Conservation (phyloP, 345 rosid genomes). For the Boechera retrofracta region DNA sequence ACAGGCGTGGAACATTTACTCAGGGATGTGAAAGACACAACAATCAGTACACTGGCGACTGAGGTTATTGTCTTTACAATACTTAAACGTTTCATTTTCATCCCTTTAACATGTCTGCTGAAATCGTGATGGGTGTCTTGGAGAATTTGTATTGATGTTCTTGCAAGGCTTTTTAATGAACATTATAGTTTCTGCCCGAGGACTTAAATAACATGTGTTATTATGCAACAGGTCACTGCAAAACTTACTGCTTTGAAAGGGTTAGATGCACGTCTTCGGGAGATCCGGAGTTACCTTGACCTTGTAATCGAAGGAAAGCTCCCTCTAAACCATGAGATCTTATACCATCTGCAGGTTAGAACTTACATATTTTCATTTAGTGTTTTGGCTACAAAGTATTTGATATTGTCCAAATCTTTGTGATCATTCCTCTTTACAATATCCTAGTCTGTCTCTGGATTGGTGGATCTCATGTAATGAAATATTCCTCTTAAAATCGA, state of each 20-base stretch:
- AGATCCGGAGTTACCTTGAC: constrained; percentile 74
- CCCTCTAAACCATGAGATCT: constrained; percentile 81
- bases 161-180: constrained; percentile 6
- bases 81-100: not conserved
- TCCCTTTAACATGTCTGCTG: not conserved
- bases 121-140: constrained; percentile 5
- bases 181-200: not conserved
- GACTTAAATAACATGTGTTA: not conserved
- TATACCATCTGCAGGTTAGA: constrained; percentile 83
- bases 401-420: not conserved
- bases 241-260: constrained; percentile 83
- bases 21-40: constrained; percentile 89
- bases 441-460: constrained; percentile 1
- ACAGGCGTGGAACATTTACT: constrained; percentile 84
- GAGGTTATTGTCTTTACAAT: constrained; percentile 56
- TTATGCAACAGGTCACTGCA: constrained; percentile 61
- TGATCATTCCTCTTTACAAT: not conserved
- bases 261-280: constrained; percentile 77
- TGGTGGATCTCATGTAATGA: constrained; percentile 12
- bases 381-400: not conserved
- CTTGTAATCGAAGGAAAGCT: constrained; percentile 86
- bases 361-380: not conserved
- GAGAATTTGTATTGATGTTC: constrained; percentile 4
- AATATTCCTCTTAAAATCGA: not conserved
- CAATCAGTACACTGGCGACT: constrained; percentile 83